Evolutionary conservation across 1,284 basidiomycete genomes (phyloP).

Genomic region (Trametes sp.): DNA sequence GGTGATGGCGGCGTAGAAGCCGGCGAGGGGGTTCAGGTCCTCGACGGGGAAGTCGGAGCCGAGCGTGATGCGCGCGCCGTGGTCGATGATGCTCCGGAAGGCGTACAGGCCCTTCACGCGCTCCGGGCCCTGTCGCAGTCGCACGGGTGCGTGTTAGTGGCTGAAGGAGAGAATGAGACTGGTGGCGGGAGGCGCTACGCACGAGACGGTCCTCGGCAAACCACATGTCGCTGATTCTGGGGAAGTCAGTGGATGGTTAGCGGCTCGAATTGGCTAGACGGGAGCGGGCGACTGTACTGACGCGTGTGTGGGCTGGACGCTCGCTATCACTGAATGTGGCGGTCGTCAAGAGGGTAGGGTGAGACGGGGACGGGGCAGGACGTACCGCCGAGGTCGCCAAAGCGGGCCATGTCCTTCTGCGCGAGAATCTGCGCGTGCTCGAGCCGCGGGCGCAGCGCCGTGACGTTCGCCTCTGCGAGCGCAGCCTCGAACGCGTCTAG

Average conservation of each 20-base stretch:
- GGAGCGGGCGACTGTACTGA: constrained; percentile 53
- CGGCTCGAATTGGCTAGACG: constrained; percentile 3
- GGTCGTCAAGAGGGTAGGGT: constrained; percentile 2
- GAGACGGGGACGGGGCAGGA: constrained; percentile 26
- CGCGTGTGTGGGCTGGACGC: constrained; percentile 91
- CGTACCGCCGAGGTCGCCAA: constrained; percentile 79
- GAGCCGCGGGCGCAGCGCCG: constrained; percentile 77
- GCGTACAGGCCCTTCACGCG: constrained; percentile 88
- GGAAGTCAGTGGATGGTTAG: constrained; percentile 8
- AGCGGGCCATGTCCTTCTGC: constrained; percentile 72
- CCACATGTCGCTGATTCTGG: constrained; percentile 87
- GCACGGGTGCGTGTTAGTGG: not conserved
- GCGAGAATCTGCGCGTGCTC: constrained; percentile 92
- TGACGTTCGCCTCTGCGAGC: constrained; percentile 63
- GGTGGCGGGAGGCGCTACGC: constrained; percentile 33
- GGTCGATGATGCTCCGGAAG: constrained; percentile 75
- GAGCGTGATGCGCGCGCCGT: constrained; percentile 69
- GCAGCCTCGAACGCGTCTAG: constrained; percentile 83
- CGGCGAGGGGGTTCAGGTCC: constrained; percentile 74
- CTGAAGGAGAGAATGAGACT: not conserved
- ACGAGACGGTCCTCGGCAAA: constrained; percentile 86
- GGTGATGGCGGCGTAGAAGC: constrained; percentile 88
- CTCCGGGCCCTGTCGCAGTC: constrained; percentile 70
- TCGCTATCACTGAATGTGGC: constrained; percentile 65
- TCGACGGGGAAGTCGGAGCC: constrained; percentile 95